Evolutionary conservation across 2,329 filamentous ascomycete genomes (phyloP), one percentile per base, ranked within the genome.

Genomic region (Blumeria hordei): DNA sequence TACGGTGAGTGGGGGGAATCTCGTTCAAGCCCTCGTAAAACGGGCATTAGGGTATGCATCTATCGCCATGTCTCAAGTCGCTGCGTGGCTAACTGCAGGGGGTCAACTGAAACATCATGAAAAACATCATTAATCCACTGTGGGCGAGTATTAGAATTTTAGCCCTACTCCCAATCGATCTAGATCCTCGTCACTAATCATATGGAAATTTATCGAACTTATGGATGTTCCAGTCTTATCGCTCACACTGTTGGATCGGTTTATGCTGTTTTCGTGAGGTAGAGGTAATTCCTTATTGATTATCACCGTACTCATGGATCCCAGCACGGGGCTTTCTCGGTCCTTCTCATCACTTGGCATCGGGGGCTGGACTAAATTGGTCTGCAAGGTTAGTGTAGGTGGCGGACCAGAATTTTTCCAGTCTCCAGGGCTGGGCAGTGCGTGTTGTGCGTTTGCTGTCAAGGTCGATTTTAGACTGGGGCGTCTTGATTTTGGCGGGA

Each of bases 131-230:
- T 32, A 16, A 16, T 50, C 6, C 6, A 50, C 6, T 18, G n/a
- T n/a, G 21, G 14, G 14, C n/a, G 32, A 43, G 45, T 18, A 21
- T 52, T 37, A 52, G 14, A 52, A 9, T 21, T 12, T 34, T 34
- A 14, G 55, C 37, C 62, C 62, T 7, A 63, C 56, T 6, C 61
- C 60, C 28, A 62, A 44, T n/a, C 57, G 54, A 8, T 62, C 60
- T 35, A 62, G 50, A n/a, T 62, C 61, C 2, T 54, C 58, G 49
- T 63, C 61, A 52, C 58, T 59, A 21, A 62, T 49, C 9, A 61
- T 37, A 43, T 53, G 54, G 11, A 45, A 55, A 18, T 55, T 58
- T 53, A 59, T 60, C 32, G 55, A 60, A 32, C 55, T 57, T 21
- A 59, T 54, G 9, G 58, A 58, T 28, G 57, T 59, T 9, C 60